Conservation (phyloP, 2,329 filamentous ascomycete species). For the Dothideomycetes sp. region DNA sequence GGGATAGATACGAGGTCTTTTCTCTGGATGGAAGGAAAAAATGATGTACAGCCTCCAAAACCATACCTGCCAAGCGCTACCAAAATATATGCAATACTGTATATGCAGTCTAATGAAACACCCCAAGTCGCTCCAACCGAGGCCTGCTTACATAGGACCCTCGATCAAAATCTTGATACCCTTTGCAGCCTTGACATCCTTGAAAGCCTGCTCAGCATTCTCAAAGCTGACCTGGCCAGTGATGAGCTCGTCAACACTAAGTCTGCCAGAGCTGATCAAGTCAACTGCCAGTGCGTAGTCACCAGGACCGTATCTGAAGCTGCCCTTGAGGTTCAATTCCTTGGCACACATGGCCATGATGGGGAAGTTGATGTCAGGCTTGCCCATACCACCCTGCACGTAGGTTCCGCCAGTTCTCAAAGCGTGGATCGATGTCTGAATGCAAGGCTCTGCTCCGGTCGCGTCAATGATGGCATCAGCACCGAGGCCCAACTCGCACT, state of each 20-base stretch:
- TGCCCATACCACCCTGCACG: conserved; percentile 80
- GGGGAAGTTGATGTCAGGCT: conserved; percentile 73
- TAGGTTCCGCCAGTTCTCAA: conserved; percentile 64
- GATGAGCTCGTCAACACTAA: conserved; percentile 67
- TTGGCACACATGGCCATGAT: conserved; percentile 83
- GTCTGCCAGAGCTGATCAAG: conserved; percentile 59
- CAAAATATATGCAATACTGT: conserved; percentile 9
- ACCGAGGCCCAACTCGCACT: conserved; percentile 34
- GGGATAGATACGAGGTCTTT: neutral
- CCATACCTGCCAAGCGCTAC: conserved; percentile 5
- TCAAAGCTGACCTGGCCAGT: conserved; percentile 65
- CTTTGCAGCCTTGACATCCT: conserved; percentile 73
- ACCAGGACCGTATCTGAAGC: conserved; percentile 38
- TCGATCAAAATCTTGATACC: conserved; percentile 54
- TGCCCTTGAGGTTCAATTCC: conserved; percentile 74
- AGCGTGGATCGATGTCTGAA: conserved; percentile 64
- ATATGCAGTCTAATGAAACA: conserved; percentile 2
- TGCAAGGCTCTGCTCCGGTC: conserved; percentile 66
- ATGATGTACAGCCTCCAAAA: conserved; percentile 1
- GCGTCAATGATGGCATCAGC: conserved; percentile 76
- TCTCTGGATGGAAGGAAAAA: neutral
- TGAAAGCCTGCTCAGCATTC: conserved; percentile 75
- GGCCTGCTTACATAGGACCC: conserved; percentile 21
- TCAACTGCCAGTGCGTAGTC: conserved; percentile 78
- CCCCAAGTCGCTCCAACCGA: no score